phyloP scores from a whole-genome alignment of 192 early-diverging fungal species.

The Dimargaris verticillata region DNA sequence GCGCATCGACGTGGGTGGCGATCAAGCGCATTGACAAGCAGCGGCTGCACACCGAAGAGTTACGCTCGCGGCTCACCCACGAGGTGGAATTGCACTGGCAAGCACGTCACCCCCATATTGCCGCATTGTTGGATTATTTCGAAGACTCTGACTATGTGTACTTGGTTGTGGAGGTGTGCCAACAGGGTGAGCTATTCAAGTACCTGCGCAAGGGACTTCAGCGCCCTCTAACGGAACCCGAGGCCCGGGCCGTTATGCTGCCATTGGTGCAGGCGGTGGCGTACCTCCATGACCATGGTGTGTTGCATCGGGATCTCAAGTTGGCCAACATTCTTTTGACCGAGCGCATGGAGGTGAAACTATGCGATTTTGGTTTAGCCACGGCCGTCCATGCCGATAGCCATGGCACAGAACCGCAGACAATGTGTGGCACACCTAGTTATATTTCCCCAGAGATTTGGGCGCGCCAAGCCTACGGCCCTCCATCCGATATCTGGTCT shows the following conservation, averaged over 20 bases:
- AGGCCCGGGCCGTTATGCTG: conserved; percentile 34
- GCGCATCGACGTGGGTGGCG: neutral
- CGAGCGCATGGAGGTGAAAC: conserved; percentile 31
- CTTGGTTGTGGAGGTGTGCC: conserved; percentile 55
- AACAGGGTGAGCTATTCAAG: conserved; percentile 22
- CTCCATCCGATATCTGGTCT: conserved; percentile 59
- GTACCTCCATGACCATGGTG: conserved; percentile 44
- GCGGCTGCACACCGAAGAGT: neutral
- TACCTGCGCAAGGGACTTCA: conserved; percentile 19
- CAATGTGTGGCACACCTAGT: conserved; percentile 64
- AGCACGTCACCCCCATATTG: conserved; percentile 34
- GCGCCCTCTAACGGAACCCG: conserved; percentile 32
- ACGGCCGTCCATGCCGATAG: conserved; percentile 24
- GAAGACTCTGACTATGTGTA: conserved; percentile 51
- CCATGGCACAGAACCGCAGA: conserved; percentile 40
- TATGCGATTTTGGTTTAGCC: conserved; percentile 69
- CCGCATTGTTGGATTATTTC: conserved; percentile 46
- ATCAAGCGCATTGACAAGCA: conserved; percentile 8
- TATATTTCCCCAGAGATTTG: conserved; percentile 69
- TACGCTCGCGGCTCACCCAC: conserved; percentile 28
- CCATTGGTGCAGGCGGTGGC: conserved; percentile 39
- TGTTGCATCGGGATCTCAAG: conserved; percentile 65
- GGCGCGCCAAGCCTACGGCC: conserved; percentile 48
- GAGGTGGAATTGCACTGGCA: conserved; percentile 52
- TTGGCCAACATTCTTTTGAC: conserved; percentile 54